Base-by-base conservation (phyloP, 305 asterid genomes). In the Ilex paraguariensis region DNA sequence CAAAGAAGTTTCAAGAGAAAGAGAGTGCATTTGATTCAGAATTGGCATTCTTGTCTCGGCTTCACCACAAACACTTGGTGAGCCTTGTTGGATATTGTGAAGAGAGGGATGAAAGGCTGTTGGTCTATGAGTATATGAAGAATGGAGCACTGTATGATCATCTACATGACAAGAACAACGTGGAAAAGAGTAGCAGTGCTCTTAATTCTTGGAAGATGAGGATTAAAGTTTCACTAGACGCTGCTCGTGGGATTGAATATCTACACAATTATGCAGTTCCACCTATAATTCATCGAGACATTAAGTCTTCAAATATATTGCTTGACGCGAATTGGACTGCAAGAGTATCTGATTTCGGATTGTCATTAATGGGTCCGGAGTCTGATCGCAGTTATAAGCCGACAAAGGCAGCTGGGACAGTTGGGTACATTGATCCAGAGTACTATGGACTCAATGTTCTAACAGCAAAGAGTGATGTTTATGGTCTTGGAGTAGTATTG, bases 61-160 rank as follows among this genome's bases (percentile, higher is more conserved):
- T 91, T 15, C 96, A 91, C 63, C 99, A 93, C 81, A 93, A 87
- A 81, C 96, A 93, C 66, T 67, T 93, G 77, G 99, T 93, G 31
- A 78, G 95, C 61, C 68, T 91, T 4, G 85, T 91, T 12, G 96
- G 97, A 3, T 91, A 54, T 51, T 91, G 97, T 16, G 91, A 91
- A 36, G 96, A 91, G 56, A 65, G 80, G 66, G 97, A 91, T 1
- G 97, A 91, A 58, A 70, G 96, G 70, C 80, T 91, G 5, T 64
- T 91, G 60, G 97, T 91, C 10, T 91, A 87, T n/a, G 96, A 87
- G 63, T 86, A 66, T 46, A 87, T 91, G 97, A 91, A 91, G 64
- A 86, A 91, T 48, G 97, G 97, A 36, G 97, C 97, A 12, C 71
- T 90, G 8, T 73, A 78, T 45, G 93, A 90, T 77, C 97, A 90